phyloP scores from a whole-genome alignment of 1,139 yeast genomes.

The Diutina neorugosa region DNA sequence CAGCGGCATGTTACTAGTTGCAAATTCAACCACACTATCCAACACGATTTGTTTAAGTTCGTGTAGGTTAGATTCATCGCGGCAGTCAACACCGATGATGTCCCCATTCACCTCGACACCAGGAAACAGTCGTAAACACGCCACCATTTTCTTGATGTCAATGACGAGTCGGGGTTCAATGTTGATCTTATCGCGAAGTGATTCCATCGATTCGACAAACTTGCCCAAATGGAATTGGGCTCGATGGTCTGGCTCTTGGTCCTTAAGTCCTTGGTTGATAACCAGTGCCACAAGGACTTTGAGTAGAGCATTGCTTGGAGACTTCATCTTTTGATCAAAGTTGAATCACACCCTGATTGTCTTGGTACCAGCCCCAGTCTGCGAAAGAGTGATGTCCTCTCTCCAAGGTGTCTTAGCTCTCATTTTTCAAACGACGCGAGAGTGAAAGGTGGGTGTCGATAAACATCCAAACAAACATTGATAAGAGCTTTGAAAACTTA shows the following conservation, averaged over 20 bases:
- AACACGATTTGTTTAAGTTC: background rate
- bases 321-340: background rate
- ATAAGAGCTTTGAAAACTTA: too few relatives aligned
- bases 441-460: background rate
- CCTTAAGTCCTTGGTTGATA: background rate
- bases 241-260: background rate
- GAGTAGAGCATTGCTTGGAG: background rate
- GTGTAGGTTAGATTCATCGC: background rate
- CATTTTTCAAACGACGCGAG: background rate
- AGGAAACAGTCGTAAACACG: constrained; percentile 1
- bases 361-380: background rate
- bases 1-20: background rate
- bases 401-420: background rate
- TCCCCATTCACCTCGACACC: background rate
- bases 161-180: background rate
- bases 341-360: background rate
- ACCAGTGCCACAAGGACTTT: background rate
- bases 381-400: background rate
- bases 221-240: background rate
- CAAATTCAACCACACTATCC: background rate
- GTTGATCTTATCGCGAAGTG: background rate
- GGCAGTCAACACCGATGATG: background rate
- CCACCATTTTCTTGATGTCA: background rate
- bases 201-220: background rate
- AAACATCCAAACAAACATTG: background rate